phyloP scores from a whole-genome alignment of 345 rosid species.

The Murraya koenigii region DNA sequence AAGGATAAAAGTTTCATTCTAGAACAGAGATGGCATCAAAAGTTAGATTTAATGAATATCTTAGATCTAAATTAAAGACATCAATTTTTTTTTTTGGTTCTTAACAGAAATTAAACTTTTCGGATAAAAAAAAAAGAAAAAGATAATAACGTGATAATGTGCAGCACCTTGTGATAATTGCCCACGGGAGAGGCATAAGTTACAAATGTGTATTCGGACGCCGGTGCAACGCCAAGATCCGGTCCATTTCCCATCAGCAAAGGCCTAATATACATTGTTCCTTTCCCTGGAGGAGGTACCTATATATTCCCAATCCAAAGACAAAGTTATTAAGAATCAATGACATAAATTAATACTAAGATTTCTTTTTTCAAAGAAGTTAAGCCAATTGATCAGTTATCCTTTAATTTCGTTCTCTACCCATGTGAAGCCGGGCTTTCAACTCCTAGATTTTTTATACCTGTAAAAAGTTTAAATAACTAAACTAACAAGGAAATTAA shows the following conservation, averaged over 20 bases:
- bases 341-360: too few relatives aligned
- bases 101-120: background rate
- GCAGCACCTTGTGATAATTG: conserved; percentile 26
- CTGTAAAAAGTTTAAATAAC: background rate
- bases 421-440: background rate
- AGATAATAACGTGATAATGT: background rate
- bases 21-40: too few relatives aligned
- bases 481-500: background rate
- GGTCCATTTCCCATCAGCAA: conserved; percentile 31
- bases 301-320: background rate
- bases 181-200: conserved; percentile 34
- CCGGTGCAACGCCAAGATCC: conserved; percentile 18
- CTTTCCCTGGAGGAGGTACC: conserved; percentile 39
- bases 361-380: too few relatives aligned
- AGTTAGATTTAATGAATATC: too few relatives aligned
- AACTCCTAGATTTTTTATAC: background rate
- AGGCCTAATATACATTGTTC: conserved; percentile 32
- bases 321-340: too few relatives aligned
- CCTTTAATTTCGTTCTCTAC: too few relatives aligned
- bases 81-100: too few relatives aligned
- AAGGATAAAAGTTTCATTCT: too few relatives aligned
- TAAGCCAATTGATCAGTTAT: too few relatives aligned
- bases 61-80: too few relatives aligned
- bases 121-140: background rate
- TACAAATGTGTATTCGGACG: conserved; percentile 24